Percentiles rank a stretch among this genome's conserved stretches.
Conservation (phyloP, 768 basidiomycete species). For the Boletus sensibilis region DNA sequence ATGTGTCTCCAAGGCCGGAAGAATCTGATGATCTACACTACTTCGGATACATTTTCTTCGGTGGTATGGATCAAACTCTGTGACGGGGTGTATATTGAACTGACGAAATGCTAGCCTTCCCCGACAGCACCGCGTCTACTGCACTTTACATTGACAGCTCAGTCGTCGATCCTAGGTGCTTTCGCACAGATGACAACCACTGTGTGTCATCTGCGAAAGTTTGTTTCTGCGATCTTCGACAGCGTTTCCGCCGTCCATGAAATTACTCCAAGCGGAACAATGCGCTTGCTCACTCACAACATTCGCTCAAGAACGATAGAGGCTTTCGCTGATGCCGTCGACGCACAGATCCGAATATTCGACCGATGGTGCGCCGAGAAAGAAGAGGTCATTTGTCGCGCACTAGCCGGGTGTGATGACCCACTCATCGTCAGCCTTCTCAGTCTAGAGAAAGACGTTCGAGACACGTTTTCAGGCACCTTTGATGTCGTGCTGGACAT, state of each 20-base stretch:
- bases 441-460: slow-evolving; percentile 56
- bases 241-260: slow-evolving; percentile 19
- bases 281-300: slow-evolving; percentile 24
- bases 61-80: slow-evolving; percentile 23
- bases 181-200: slow-evolving; percentile 62
- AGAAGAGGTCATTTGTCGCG: slow-evolving; percentile 67
- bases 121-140: slow-evolving; percentile 56
- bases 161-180: slow-evolving; percentile 59
- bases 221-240: slow-evolving; percentile 50
- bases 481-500: slow-evolving; percentile 58
- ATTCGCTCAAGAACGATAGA: slow-evolving; percentile 61
- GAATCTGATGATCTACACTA: slow-evolving; percentile 52
- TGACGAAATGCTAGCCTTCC: slow-evolving; percentile 39
- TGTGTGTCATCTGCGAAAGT: slow-evolving; percentile 60
- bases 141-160: slow-evolving; percentile 66
- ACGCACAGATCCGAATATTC: slow-evolving; percentile 54
- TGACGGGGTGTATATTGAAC: not conserved
- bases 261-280: slow-evolving; percentile 24
- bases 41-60: slow-evolving; percentile 33
- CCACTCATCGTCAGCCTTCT: slow-evolving; percentile 60
- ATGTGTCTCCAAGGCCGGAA: slow-evolving; percentile 72
- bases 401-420: slow-evolving; percentile 46
- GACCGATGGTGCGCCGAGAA: slow-evolving; percentile 67
- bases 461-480: slow-evolving; percentile 53
- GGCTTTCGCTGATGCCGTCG: slow-evolving; percentile 77